A percentile compares a stretch with the other conserved stretches of the same genome.
Evolutionary conservation across 2,329 filamentous ascomycete species (phyloP).

Genomic region (Fusarium euwallaceae): DNA sequence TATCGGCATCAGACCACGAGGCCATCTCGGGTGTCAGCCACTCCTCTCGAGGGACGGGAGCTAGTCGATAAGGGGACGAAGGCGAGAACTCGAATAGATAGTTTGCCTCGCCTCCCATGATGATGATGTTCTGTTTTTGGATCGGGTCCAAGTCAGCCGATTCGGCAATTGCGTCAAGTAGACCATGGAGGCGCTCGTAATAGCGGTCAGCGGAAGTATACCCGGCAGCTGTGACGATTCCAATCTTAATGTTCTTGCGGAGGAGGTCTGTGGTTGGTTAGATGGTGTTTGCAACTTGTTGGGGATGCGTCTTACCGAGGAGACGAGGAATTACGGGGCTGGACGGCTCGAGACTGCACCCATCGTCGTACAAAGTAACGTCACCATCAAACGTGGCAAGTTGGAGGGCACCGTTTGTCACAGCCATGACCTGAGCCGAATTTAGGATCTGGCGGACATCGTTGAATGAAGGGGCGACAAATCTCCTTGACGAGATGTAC

Average conservation of each 20-base stretch:
- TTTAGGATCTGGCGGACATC: constrained; percentile 94
- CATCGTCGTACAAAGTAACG: constrained; percentile 95
- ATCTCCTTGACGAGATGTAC: constrained; percentile 89
- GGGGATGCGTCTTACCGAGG: constrained; percentile 55
- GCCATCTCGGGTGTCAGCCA: constrained; percentile 87
- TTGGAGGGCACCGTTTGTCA: constrained; percentile 82
- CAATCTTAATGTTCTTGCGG: constrained; percentile 82
- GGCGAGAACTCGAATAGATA: constrained; percentile 88
- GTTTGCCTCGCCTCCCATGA: constrained; percentile 97
- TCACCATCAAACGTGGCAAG: constrained; percentile 98
- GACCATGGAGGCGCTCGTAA: constrained; percentile 86
- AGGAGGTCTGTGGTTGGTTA: constrained; percentile 70
- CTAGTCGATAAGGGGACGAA: constrained; percentile 74
- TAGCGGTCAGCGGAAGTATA: constrained; percentile 91
- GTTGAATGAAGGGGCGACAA: constrained; percentile 97
- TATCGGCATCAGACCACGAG: constrained; percentile 81
- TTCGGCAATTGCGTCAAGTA: constrained; percentile 81
- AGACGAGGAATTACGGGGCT: constrained; percentile 82
- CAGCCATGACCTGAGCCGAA: constrained; percentile 92
- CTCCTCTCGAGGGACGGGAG: constrained; percentile 72
- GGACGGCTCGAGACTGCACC: constrained; percentile 78
- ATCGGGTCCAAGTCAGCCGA: constrained; percentile 70
- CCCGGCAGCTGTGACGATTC: constrained; percentile 96
- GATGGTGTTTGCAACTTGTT: background rate
- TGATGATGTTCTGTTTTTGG: constrained; percentile 83